Base-by-base conservation (phyloP, 176 grass and related monocot genomes). In the Triticum dicoccoides region DNA sequence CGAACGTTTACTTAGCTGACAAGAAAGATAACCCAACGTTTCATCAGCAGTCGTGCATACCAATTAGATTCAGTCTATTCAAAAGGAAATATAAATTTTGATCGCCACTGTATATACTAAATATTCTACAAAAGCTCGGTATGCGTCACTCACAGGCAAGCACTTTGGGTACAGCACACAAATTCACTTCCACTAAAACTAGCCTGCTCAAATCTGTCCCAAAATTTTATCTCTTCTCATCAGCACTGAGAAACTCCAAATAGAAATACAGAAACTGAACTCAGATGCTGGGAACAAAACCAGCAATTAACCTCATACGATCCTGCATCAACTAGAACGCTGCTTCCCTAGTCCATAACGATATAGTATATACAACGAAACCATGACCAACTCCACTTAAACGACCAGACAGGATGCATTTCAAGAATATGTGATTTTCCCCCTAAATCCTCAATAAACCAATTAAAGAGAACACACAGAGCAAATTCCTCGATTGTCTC, bases 21-120 rank as follows among this genome's bases (percentile, higher is more conserved):
- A 91, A 80, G 37, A 75, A 90, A 84, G 52, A 21, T 35, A 61
- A 15, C 20, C 4, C 45, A 15, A 87, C 9, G 35, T 80, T 72
- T 83, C 80, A 61, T 74, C 67, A 59, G 67, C 35, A 80, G 33
- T n/a, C 37, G 2, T 61, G 65, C 45, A 80, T 79, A 62, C 14
- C 21, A 63, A 70, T 11, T 82, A 25, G 32, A 75, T 14, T 24
- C 41, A 80, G 42, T 61, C 17, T 32, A 83, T 58, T 73, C 5
- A n/a, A 10, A 17, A 39, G 35, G 12, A 38, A 85, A 49, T 15
- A 12, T 0, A 70, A 21, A 76, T 21, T 59, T 33, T 29, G 9
- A 49, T 83, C 9, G 23, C 41, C 49, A 59, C 39, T 69, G 3
- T 69, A 11, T 61, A 30, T 30, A 11, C 34, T 30, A 42, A 72